Evolutionary conservation across 371 early-diverging fungal species (phyloP).

Genomic region (Coemansia sp.): DNA sequence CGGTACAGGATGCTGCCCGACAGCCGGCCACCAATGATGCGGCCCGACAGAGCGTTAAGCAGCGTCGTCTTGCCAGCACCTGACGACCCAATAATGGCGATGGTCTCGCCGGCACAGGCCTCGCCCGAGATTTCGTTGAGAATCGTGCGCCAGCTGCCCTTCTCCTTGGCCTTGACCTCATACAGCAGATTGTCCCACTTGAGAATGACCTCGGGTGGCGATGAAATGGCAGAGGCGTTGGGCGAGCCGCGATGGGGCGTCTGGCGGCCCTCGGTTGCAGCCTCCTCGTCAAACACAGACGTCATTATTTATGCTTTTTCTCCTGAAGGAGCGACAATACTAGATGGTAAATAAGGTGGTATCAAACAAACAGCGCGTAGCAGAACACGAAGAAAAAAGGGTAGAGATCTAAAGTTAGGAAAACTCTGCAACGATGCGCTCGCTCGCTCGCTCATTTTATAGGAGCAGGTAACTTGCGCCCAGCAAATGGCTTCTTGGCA

Average conservation of each 20-base stretch:
- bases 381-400: too few species aligned
- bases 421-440: background rate
- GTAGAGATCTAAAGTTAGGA: too few species aligned
- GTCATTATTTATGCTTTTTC: slow-evolving; percentile 18
- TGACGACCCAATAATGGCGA: slow-evolving; percentile 75
- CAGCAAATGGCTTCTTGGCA: background rate
- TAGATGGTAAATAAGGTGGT: background rate
- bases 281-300: slow-evolving; percentile 38
- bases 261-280: slow-evolving; percentile 32
- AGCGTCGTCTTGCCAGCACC: slow-evolving; percentile 75
- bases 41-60: slow-evolving; percentile 58
- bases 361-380: too few species aligned
- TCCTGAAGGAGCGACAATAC: background rate
- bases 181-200: slow-evolving; percentile 41
- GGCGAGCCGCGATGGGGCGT: slow-evolving; percentile 9
- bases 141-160: slow-evolving; percentile 38
- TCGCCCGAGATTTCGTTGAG: slow-evolving; percentile 54
- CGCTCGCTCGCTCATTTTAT: background rate
- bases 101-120: slow-evolving; percentile 56
- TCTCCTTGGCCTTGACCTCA: slow-evolving; percentile 45
- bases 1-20: slow-evolving; percentile 63
- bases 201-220: slow-evolving; percentile 35
- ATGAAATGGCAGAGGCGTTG: background rate
- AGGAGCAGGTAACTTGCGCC: background rate
- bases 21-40: slow-evolving; percentile 58